Conservation (phyloP, 2,329 filamentous ascomycete genomes). For the Alternaria novae-zelandiae region DNA sequence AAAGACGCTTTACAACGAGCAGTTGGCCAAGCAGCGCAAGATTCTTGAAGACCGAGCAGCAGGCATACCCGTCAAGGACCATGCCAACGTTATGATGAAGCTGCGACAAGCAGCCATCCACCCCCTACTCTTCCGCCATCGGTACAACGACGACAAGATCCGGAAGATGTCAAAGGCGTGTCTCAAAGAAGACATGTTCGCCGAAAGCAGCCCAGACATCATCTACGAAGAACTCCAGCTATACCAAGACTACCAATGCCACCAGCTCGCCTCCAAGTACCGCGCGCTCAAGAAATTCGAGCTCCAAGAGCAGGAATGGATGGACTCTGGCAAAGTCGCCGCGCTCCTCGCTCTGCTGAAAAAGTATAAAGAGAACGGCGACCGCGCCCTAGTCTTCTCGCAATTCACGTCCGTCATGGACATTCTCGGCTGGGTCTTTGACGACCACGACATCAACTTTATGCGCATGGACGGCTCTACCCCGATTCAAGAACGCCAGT, state of each 20-base stretch:
- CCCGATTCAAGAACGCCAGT: constrained; percentile 81
- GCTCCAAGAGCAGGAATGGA: constrained; percentile 68
- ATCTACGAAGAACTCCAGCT: constrained; percentile 62
- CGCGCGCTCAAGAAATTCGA: constrained; percentile 61
- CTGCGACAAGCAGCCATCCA: constrained; percentile 92
- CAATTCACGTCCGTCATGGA: constrained; percentile 93
- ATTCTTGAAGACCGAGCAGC: constrained; percentile 65
- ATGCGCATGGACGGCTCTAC: constrained; percentile 88
- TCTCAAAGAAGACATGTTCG: constrained; percentile 69
- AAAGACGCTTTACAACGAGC: constrained; percentile 72
- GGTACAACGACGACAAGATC: constrained; percentile 78
- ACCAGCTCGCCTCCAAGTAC: constrained; percentile 63
- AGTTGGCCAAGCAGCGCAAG: constrained; percentile 68
- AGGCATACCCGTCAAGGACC: constrained; percentile 61
- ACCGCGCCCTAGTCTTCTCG: constrained; percentile 88
- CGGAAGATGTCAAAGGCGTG: constrained; percentile 79
- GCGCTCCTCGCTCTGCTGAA: constrained; percentile 77
- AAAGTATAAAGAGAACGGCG: constrained; percentile 77
- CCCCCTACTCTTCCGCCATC: constrained; percentile 81
- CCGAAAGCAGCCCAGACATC: constrained; percentile 56
- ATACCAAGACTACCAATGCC: constrained; percentile 68
- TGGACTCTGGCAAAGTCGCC: constrained; percentile 83
- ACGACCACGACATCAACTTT: constrained; percentile 74
- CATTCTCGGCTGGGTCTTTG: constrained; percentile 83
- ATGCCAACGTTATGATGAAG: constrained; percentile 74